Percentiles rank a stretch among this genome's conserved stretches.
These are phyloP conservation scores for Kwoniella bestiolae DNA, from an alignment of 768 basidiomycete species.

Conservation along the genomic window DNA sequence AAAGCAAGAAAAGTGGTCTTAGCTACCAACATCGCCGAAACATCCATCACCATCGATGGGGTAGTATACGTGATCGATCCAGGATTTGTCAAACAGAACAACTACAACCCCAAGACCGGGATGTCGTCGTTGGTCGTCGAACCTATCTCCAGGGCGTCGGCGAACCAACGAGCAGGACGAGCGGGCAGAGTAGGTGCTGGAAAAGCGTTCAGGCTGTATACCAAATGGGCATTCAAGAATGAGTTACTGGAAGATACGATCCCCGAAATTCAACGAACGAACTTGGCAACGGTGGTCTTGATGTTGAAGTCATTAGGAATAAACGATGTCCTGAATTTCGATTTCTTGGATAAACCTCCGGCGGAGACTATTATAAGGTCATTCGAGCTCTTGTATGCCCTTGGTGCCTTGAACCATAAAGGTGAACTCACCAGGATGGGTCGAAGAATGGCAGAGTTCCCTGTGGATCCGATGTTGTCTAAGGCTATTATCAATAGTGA, in stretches of 20 bases:
- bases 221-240: conserved; percentile 96
- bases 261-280: conserved; percentile 98
- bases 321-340: conserved; percentile 96
- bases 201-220: conserved; percentile 97
- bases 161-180: conserved; percentile 93
- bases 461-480: conserved; percentile 95
- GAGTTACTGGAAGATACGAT: conserved; percentile 97
- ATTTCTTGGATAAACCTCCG: conserved; percentile 97
- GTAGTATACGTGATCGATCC: conserved; percentile 99
- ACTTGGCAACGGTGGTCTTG: conserved; percentile 91
- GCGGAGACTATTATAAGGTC: conserved; percentile 97
- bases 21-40: conserved; percentile 99
- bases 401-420: conserved; percentile 93
- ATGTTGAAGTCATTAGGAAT: conserved; percentile 95
- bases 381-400: conserved; percentile 87
- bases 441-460: conserved; percentile 97
- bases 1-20: conserved; percentile 96
- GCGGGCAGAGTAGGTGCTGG: conserved; percentile 98
- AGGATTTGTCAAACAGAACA: conserved; percentile 98
- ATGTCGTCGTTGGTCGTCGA: conserved; percentile 97
- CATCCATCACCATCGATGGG: conserved; percentile 98
- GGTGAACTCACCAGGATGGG: conserved; percentile 98
- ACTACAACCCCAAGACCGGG: conserved; percentile 96
- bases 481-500: conserved; percentile 97
- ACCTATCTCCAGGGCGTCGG: conserved; percentile 95